These are phyloP conservation scores for Geotrichum bryndzae DNA, from an alignment of 1,139 yeast species.

Conservation along the genomic window DNA sequence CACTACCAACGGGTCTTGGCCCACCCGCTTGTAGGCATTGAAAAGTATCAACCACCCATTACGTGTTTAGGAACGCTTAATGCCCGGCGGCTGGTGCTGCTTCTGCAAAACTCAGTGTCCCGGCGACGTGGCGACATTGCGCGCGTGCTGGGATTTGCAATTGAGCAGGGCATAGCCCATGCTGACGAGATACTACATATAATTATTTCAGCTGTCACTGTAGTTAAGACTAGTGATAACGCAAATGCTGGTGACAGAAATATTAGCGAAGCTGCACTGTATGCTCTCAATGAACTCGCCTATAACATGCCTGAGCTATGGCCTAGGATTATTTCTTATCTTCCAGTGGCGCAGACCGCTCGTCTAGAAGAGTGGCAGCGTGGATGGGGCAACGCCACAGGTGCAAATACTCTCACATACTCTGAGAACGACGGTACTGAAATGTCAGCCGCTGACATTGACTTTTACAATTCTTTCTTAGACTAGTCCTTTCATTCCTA, in stretches of 20 bases:
- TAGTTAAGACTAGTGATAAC: not conserved
- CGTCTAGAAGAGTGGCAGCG: not conserved
- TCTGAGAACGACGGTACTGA: slow-evolving; percentile 1
- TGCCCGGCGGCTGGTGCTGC: slow-evolving; percentile 22
- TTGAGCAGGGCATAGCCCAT: slow-evolving; percentile 20
- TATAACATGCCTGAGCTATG: not conserved
- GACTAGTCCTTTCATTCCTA: not conserved
- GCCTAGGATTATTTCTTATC: not conserved
- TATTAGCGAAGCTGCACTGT: not conserved
- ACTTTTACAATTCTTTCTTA: slow-evolving; percentile 4
- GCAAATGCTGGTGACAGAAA: not conserved
- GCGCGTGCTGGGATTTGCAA: slow-evolving; percentile 31
- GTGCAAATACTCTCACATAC: not conserved
- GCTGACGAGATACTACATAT: not conserved
- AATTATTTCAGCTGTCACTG: not conserved
- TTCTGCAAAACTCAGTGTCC: slow-evolving; percentile 25
- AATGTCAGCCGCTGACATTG: slow-evolving; percentile 1
- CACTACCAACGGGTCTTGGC: not conserved
- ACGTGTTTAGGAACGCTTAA: slow-evolving; percentile 19
- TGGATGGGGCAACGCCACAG: not conserved
- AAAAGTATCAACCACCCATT: not conserved
- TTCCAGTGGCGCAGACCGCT: not conserved
- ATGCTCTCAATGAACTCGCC: not conserved
- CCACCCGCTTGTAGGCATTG: not conserved
- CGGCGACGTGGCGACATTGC: slow-evolving; percentile 31